Evolutionary conservation across 176 grass and related monocot genomes (phyloP), one percentile per base, ranked within the genome.

Genomic region (Carex cristatella): DNA sequence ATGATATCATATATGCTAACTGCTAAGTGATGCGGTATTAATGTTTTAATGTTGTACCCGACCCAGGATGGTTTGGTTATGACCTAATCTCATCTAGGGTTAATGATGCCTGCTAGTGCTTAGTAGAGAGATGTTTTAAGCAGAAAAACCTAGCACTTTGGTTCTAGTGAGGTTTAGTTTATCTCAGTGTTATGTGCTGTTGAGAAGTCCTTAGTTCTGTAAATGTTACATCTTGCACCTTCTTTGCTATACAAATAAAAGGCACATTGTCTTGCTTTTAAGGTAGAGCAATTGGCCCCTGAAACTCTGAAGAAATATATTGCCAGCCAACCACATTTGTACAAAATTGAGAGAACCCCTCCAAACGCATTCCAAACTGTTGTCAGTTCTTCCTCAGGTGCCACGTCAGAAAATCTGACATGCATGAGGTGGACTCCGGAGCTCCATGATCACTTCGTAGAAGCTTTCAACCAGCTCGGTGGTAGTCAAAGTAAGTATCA

Each of bases 371-470:
- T 61, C 54, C 63, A 77, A 69, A 61, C 0, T 42, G 3, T 61
- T 77, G 7, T 49, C 54, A 30, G 54, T 59, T 42, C 48, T 60
- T 72, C 65, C 38, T 56, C 37, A 63, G 19, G 48, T 44, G 32
- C 28, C 11, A 30, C 7, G 4, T 62, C 69, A 3, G 53, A 37
- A 48, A 83, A 83, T 35, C 51, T 49, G 1, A 14, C 63, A 56
- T 14, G 37, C 33, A 66, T 87, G 46, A 77, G 86, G 10, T 87
- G 79, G 86, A 87, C 79, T 8, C 76, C 28, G 1, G 79, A 87
- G 49, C 64, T 87, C 31, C 79, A 87, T 73, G 86, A 87, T 65
- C 32, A 35, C 62, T 83, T 83, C 33, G 79, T 87, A 59, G 86
- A 87, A 49, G 79, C 79, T 6, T 11, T 87, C 62, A 83, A 69